Evolutionary conservation across 2,329 filamentous ascomycete genomes (phyloP).

Genomic region (Beauveria pseudobassiana): DNA sequence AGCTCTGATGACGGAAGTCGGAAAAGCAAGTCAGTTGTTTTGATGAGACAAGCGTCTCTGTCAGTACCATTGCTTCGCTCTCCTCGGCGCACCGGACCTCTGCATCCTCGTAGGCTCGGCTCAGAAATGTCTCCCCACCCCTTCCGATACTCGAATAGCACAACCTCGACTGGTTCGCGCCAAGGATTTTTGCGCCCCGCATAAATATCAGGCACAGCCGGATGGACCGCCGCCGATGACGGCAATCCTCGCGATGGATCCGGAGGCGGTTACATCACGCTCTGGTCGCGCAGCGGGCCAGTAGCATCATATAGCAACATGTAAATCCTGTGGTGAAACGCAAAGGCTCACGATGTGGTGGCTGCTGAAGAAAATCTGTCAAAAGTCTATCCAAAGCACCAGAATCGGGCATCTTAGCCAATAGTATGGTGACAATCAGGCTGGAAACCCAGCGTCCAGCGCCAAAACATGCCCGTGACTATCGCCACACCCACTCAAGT

Average conservation of each 20-base stretch:
- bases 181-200: slow-evolving; percentile 25
- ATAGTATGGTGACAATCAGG: no score
- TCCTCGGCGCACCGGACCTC: not conserved
- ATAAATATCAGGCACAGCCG: slow-evolving; percentile 23
- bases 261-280: not conserved
- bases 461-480: no score
- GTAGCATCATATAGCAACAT: not conserved
- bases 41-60: slow-evolving; percentile 17
- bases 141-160: slow-evolving; percentile 32
- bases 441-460: no score
- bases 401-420: no score
- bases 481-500: no score
- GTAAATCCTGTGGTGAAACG: no score
- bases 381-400: no score
- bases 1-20: slow-evolving; percentile 30
- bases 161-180: slow-evolving; percentile 27
- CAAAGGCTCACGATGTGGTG: no score
- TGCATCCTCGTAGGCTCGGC: not conserved
- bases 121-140: slow-evolving; percentile 34
- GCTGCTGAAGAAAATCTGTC: no score
- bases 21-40: slow-evolving; percentile 42
- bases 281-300: not conserved
- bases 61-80: no score
- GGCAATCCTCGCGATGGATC: not conserved
- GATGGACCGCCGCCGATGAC: not conserved